phyloP scores from a whole-genome alignment of 2,329 filamentous ascomycete genomes.

The Calycina herbarum region DNA sequence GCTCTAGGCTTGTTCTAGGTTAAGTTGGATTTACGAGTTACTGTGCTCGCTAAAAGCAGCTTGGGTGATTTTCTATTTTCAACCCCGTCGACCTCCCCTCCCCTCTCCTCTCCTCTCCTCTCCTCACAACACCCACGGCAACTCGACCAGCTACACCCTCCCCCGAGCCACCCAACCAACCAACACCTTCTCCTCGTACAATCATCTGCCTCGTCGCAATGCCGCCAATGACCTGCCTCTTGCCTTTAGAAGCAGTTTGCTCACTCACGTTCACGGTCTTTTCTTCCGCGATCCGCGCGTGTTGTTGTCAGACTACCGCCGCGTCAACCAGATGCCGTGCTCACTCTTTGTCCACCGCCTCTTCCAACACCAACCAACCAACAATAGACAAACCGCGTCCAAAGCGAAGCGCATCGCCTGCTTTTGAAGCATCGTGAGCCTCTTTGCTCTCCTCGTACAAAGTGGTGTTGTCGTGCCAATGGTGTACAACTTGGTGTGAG shows the following conservation, averaged over 20 bases:
- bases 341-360: background rate
- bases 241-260: background rate
- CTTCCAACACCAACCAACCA: background rate
- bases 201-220: background rate
- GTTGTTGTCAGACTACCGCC: background rate
- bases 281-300: background rate
- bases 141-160: background rate
- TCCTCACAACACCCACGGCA: background rate
- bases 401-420: background rate
- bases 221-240: background rate
- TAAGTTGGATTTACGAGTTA: background rate
- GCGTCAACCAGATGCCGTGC: background rate
- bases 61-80: background rate
- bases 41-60: background rate
- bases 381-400: background rate
- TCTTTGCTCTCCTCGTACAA: background rate
- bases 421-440: background rate
- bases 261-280: background rate
- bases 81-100: too few species aligned
- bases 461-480: constrained; percentile 4
- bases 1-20: background rate
- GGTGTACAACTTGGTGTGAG: background rate
- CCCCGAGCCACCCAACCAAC: background rate
- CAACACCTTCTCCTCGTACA: background rate
- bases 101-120: too few species aligned